Percentiles rank a stretch among this genome's conserved stretches.
Evolutionary conservation across 805 yeast species (phyloP).

Genomic region (Ogataea methanolica): DNA sequence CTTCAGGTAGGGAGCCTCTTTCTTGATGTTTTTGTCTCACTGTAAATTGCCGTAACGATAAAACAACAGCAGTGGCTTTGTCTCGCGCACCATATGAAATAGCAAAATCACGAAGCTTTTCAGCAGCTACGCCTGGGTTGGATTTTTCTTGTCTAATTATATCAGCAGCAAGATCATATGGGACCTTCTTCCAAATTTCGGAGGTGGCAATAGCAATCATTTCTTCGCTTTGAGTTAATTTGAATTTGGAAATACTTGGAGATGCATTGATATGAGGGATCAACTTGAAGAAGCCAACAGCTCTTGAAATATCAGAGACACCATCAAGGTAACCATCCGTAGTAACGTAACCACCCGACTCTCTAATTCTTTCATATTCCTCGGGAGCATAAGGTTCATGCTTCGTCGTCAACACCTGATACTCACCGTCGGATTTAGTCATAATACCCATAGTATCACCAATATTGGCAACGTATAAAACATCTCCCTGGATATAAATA

Average conservation of each 20-base stretch:
- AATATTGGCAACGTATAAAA: conserved; percentile 75
- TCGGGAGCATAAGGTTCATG: conserved; percentile 79
- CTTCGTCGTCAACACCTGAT: conserved; percentile 60
- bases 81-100: conserved; percentile 85
- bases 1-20: conserved; percentile 53
- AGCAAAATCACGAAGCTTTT: conserved; percentile 89
- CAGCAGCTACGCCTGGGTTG: conserved; percentile 89
- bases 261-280: conserved; percentile 87
- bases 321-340: conserved; percentile 85
- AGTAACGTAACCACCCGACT: conserved; percentile 86
- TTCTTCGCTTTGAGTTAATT: conserved; percentile 68
- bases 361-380: conserved; percentile 83
- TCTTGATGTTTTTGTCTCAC: conserved; percentile 31
- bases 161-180: conserved; percentile 85
- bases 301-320: conserved; percentile 76
- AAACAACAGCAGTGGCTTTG: conserved; percentile 74
- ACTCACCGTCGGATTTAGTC: conserved; percentile 78
- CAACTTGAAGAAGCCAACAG: conserved; percentile 83
- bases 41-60: conserved; percentile 58
- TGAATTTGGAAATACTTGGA: conserved; percentile 66
- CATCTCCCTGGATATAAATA: conserved; percentile 67
- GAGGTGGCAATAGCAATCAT: conserved; percentile 79
- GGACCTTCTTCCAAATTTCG: conserved; percentile 79
- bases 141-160: conserved; percentile 75
- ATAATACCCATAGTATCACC: conserved; percentile 87